Percentiles rank a stretch among this genome's conserved stretches.
phyloP scores from a whole-genome alignment of 805 yeast species.

The Pichia paraexigua region DNA sequence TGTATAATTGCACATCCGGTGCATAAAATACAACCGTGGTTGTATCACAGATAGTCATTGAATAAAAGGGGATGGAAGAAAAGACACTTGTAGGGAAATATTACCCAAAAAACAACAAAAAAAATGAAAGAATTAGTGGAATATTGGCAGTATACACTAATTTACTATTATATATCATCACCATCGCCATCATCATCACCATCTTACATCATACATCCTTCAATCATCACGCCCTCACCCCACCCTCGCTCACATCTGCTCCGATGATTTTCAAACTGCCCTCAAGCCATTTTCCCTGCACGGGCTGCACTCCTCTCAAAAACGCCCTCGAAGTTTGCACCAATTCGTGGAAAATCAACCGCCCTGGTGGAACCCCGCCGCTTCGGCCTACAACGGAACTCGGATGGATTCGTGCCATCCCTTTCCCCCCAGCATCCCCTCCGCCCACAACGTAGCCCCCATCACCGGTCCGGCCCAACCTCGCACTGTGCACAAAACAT shows the following conservation, averaged over 20 bases:
- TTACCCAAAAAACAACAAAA: too few species aligned
- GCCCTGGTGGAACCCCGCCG: background rate
- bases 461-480: background rate
- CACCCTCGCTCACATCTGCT: background rate
- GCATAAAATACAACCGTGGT: background rate
- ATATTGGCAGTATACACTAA: too few species aligned
- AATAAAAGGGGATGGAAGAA: background rate
- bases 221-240: background rate
- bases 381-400: background rate
- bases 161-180: too few species aligned
- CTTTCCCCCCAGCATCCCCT: background rate
- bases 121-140: too few species aligned
- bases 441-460: background rate
- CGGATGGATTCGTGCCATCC: background rate
- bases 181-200: too few species aligned
- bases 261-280: background rate
- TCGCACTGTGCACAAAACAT: background rate
- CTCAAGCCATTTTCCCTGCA: background rate
- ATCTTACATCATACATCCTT: background rate
- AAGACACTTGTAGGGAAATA: too few species aligned
- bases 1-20: background rate
- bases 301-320: background rate
- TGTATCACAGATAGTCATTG: background rate
- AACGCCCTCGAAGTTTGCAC: background rate
- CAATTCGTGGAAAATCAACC: background rate